phyloP scores from a whole-genome alignment of 139 green algal genomes.

The Chlamydomonas incerta region DNA sequence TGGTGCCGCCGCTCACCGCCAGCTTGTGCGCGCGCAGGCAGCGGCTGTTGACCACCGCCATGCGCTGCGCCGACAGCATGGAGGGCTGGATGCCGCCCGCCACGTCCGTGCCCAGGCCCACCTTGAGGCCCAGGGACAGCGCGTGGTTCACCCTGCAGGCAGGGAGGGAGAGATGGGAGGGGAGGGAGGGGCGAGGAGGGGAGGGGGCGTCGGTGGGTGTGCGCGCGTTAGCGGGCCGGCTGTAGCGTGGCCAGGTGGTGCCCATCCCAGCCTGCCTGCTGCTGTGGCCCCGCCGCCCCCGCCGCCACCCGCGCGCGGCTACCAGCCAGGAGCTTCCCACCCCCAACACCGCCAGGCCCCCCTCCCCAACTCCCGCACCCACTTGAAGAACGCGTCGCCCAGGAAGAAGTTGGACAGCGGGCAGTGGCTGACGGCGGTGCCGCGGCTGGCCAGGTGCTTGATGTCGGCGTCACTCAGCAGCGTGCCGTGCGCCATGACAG shows the following conservation, averaged over 20 bases:
- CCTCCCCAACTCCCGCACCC: not conserved
- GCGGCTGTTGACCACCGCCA: slow-evolving; percentile 68
- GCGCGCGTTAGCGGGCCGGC: too few species aligned
- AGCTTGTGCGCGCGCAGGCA: slow-evolving; percentile 65
- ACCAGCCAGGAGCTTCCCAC: too few species aligned
- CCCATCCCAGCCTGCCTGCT: too few species aligned
- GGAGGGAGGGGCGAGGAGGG: not conserved
- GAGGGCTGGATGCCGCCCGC: slow-evolving; percentile 71
- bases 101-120: slow-evolving; percentile 78
- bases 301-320: not conserved
- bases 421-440: slow-evolving; percentile 73
- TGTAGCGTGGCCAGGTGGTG: too few species aligned
- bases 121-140: slow-evolving; percentile 62
- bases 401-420: slow-evolving; percentile 81
- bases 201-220: too few species aligned
- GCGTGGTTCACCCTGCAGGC: slow-evolving; percentile 57
- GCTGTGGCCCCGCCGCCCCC: too few species aligned
- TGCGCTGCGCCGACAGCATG: slow-evolving; percentile 78
- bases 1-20: slow-evolving; percentile 35
- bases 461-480: slow-evolving; percentile 69
- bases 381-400: slow-evolving; percentile 65
- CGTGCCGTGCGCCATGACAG: slow-evolving; percentile 73
- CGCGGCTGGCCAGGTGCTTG: slow-evolving; percentile 50
- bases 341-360: too few species aligned
- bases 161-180: not conserved